Conservation (phyloP, 768 basidiomycete species). For the Lentinula boryana region DNA sequence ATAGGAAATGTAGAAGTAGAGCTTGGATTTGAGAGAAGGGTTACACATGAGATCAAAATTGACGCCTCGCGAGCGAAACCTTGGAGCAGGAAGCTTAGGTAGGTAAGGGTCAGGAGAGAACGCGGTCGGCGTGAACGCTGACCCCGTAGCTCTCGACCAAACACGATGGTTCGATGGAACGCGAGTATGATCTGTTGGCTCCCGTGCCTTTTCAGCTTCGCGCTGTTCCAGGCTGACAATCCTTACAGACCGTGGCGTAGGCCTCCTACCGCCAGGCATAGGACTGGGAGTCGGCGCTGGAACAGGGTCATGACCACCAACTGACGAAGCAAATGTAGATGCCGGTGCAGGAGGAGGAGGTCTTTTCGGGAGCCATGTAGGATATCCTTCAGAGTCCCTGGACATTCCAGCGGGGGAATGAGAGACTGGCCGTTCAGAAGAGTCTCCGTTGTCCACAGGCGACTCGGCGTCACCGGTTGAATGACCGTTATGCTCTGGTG, state of each 20-base stretch:
- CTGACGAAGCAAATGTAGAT: conserved; percentile 59
- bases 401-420: conserved; percentile 25
- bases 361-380: conserved; percentile 77
- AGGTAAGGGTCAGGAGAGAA: conserved; percentile 26
- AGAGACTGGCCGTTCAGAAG: conserved; percentile 23
- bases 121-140: conserved; percentile 19
- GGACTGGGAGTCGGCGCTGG: conserved; percentile 4
- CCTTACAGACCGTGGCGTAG: conserved; percentile 76
- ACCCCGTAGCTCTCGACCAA: conserved; percentile 54
- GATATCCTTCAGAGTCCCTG: conserved; percentile 64
- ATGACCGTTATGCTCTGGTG: conserved; percentile 21
- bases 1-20: conserved; percentile 70
- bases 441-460: conserved; percentile 3
- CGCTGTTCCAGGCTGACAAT: conserved; percentile 68
- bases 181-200: conserved; percentile 46
- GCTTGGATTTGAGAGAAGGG: conserved; percentile 45
- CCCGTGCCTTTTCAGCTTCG: conserved; percentile 33
- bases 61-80: conserved; percentile 63
- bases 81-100: conserved; percentile 43
- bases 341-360: conserved; percentile 73
- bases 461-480: conserved; percentile 15
- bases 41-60: conserved; percentile 62
- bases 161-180: conserved; percentile 38
- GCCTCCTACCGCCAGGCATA: conserved; percentile 57
- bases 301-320: conserved; percentile 23